These are phyloP conservation scores for Kwoniella heveanensis DNA, from an alignment of 768 basidiomycete species.

Conservation along the genomic window DNA sequence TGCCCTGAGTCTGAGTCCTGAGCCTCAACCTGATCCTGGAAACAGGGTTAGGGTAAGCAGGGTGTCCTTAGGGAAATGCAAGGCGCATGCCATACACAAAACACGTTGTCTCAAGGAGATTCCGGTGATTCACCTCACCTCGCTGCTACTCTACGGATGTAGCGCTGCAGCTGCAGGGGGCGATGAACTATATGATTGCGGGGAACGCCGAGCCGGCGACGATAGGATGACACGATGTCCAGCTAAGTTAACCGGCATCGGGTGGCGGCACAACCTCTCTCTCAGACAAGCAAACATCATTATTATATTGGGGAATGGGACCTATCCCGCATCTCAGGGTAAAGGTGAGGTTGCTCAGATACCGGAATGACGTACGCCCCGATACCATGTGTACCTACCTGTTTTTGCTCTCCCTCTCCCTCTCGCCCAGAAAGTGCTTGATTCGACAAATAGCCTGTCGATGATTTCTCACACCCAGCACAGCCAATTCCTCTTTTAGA, in stretches of 20 bases:
- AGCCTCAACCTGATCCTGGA: background rate
- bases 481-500: background rate
- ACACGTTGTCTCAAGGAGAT: too few species aligned
- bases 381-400: background rate
- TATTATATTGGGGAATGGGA: background rate
- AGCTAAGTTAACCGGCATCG: background rate
- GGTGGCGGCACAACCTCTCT: background rate
- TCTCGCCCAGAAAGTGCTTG: too few species aligned
- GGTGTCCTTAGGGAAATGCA: too few species aligned
- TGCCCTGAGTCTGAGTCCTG: too few species aligned
- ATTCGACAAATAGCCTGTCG: too few species aligned
- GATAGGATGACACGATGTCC: too few species aligned
- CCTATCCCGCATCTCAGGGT: conserved; percentile 2
- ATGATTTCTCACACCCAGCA: background rate
- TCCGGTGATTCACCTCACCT: too few species aligned
- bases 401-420: too few species aligned
- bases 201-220: conserved; percentile 2
- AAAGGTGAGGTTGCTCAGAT: background rate
- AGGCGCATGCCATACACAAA: too few species aligned
- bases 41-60: background rate
- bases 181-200: background rate
- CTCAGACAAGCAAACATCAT: too few species aligned
- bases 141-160: too few species aligned
- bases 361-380: conserved; percentile 2
- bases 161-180: too few species aligned